A percentile compares a stretch with the other conserved stretches of the same genome.
These are phyloP conservation scores for Boletus reticulatus DNA, from an alignment of 768 basidiomycete genomes.

Conservation along the genomic window DNA sequence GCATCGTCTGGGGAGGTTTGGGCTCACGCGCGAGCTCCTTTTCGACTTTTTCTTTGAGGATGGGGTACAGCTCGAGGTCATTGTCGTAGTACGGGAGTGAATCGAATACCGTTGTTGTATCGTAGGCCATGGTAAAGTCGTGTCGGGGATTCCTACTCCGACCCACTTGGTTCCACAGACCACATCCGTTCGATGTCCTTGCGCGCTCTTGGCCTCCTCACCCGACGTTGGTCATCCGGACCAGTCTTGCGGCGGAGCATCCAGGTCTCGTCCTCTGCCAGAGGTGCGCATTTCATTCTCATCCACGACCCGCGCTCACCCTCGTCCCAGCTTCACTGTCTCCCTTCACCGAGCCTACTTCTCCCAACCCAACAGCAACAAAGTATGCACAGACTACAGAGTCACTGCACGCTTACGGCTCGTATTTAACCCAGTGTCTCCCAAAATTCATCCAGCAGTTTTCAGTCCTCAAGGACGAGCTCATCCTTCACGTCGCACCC, in stretches of 20 bases:
- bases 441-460: constrained; percentile 99
- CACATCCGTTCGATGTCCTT: constrained; percentile 36
- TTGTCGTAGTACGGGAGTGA: constrained; percentile 95
- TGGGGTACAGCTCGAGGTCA: constrained; percentile 75
- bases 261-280: constrained; percentile 45
- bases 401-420: constrained; percentile 86
- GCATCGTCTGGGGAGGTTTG: constrained; percentile 56
- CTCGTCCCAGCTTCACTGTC: constrained; percentile 53
- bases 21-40: constrained; percentile 72
- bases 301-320: constrained; percentile 8
- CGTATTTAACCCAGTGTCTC: constrained; percentile 88
- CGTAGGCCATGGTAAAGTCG: constrained; percentile 26
- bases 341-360: constrained; percentile 88
- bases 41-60: constrained; percentile 73
- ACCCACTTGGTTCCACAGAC: constrained; percentile 3
- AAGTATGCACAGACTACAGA: constrained; percentile 72
- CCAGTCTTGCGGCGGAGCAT: constrained; percentile 38
- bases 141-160: constrained; percentile 28
- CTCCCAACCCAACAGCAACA: constrained; percentile 78
- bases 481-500: constrained; percentile 85
- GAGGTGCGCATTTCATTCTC: constrained; percentile 38
- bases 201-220: constrained; percentile 43
- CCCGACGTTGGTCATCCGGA: constrained; percentile 31
- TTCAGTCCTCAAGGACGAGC: constrained; percentile 94
- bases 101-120: constrained; percentile 53